phyloP scores from a whole-genome alignment of 148 eudicot species.

The Polygonum maritimum region DNA sequence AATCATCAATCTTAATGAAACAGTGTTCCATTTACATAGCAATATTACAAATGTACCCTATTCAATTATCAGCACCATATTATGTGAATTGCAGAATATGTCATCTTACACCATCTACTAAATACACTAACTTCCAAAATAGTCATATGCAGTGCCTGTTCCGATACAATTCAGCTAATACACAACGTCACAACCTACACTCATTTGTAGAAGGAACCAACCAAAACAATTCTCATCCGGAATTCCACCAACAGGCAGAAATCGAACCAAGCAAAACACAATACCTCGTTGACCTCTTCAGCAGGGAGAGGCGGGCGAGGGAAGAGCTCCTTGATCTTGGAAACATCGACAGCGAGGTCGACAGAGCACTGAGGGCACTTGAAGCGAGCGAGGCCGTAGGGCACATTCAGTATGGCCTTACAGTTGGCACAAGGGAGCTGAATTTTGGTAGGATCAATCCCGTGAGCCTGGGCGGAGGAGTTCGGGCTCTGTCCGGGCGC shows the following conservation, averaged over 20 bases:
- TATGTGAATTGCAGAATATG: neutral
- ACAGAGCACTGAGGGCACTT: slow-evolving; percentile 78
- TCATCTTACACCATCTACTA: neutral
- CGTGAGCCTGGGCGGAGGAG: slow-evolving; percentile 49
- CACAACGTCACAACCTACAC: neutral
- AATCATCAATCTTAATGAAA: neutral
- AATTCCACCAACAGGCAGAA: neutral
- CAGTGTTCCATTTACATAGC: neutral
- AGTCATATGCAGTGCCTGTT: neutral
- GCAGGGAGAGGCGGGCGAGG: slow-evolving; percentile 36
- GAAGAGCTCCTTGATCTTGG: slow-evolving; percentile 45
- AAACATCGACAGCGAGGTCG: slow-evolving; percentile 66
- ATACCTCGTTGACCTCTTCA: slow-evolving; percentile 77
- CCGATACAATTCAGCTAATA: neutral
- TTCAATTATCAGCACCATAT: neutral
- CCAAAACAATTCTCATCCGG: neutral
- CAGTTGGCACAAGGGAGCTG: slow-evolving; percentile 92
- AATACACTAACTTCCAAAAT: neutral
- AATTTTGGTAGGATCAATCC: slow-evolving; percentile 72
- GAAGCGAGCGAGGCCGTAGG: slow-evolving; percentile 75
- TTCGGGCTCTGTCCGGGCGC: slow-evolving; percentile 25
- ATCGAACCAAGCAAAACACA: neutral
- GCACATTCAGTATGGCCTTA: slow-evolving; percentile 86
- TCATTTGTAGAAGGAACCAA: neutral
- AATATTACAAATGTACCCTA: neutral